phyloP scores from a whole-genome alignment of 805 yeast species.

The Yarrowia yakushimensis region DNA sequence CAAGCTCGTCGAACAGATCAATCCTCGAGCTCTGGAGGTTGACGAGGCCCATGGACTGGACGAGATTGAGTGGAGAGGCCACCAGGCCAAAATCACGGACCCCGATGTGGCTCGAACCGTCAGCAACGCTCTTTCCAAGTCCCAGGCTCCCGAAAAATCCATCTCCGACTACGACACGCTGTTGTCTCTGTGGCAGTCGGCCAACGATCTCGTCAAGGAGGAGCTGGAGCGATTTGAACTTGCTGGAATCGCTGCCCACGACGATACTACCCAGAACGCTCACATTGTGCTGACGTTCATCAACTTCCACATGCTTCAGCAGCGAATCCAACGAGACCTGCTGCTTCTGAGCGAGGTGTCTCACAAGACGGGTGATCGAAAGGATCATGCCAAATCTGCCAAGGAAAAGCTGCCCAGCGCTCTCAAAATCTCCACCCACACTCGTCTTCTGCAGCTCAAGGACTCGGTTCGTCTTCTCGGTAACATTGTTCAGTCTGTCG shows the following conservation, averaged over 20 bases:
- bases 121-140: constrained; percentile 33
- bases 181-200: constrained; percentile 65
- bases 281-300: constrained; percentile 75
- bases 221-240: constrained; percentile 48
- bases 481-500: constrained; percentile 50
- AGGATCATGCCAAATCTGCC: constrained; percentile 20
- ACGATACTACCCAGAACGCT: constrained; percentile 60
- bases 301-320: constrained; percentile 60
- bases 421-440: constrained; percentile 26
- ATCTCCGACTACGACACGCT: constrained; percentile 54
- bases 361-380: constrained; percentile 23
- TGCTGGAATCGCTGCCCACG: constrained; percentile 37
- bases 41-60: constrained; percentile 39
- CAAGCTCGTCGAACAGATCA: constrained; percentile 41
- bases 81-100: constrained; percentile 61
- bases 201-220: constrained; percentile 55
- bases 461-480: constrained; percentile 51
- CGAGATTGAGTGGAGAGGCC: constrained; percentile 55
- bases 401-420: constrained; percentile 19
- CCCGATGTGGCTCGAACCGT: constrained; percentile 61
- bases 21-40: constrained; percentile 34
- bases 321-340: constrained; percentile 70
- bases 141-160: constrained; percentile 35
- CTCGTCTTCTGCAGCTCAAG: constrained; percentile 26
- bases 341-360: constrained; percentile 38